Base-by-base conservation (phyloP, 2,329 filamentous ascomycete species). In the Exophiala spinifera region DNA sequence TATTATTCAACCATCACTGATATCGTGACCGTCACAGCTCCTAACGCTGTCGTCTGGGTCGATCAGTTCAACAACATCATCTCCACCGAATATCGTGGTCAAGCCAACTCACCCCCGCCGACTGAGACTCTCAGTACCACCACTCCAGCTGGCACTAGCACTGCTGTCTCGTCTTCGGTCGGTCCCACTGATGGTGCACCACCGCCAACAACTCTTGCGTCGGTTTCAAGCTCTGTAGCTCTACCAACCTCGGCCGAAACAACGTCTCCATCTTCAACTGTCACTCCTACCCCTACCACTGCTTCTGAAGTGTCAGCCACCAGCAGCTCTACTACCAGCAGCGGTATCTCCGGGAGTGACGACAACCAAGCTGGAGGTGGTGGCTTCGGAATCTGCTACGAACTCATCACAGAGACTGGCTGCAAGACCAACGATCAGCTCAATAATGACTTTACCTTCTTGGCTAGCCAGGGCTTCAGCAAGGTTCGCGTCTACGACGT, bases 401-500 rank as follows among this genome's bases (percentile, higher is more conserved):
- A 79, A 25, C 80, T 82, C 13, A 85, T 84, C 70, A 67, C 64
- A 42, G 76, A 80, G 55, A 75, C 80, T 25, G 71, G 71, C 52
- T 95, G 89, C 79, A 94, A 92, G 70, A 75, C 79, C 4, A 73
- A 78, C 49, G 71, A 74, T 1, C 75, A 89, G 62, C 78, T 95
- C 48, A 75, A 80, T 56, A 67, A 72, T 17, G 89, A 95, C 65
- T 81, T 94, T 62, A 72, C 73, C 14, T 72, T 71, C 44, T 72
- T 84, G 48, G 74, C 83, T 23, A 74, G 73, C 13, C 67, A 71
- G 19, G 69, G 72, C 13, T 91, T 87, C 70, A 76, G 77, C 15
- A 70, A 84, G 33, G 74, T 95, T 51, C 87, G 91, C 47, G 80
- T 88, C 66, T 95, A 95, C 67, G 90, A 89, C 49, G 83, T 84